These are phyloP conservation scores for Glycine latifolia DNA, from an alignment of 306 rosid species.

Conservation along the genomic window DNA sequence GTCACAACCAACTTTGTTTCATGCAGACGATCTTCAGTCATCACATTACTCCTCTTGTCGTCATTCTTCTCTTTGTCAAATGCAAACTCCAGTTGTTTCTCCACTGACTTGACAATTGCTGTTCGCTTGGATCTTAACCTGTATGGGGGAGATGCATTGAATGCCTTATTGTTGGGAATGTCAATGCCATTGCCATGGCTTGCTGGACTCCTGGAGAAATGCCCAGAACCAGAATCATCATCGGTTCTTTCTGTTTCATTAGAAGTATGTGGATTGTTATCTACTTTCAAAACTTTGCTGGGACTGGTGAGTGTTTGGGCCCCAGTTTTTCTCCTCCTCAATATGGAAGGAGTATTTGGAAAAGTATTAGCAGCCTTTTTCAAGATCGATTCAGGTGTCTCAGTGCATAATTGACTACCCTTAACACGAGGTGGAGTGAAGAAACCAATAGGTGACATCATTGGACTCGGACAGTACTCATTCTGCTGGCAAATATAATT, in stretches of 20 bases:
- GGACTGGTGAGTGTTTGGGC: conserved; percentile 52
- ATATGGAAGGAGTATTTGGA: conserved; percentile 94
- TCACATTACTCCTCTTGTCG: conserved; percentile 50
- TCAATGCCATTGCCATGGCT: conserved; percentile 52
- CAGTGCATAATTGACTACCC: conserved; percentile 55
- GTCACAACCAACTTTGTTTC: conserved; percentile 66
- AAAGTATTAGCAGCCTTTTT: conserved; percentile 85
- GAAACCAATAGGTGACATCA: conserved; percentile 66
- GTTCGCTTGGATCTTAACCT: conserved; percentile 84
- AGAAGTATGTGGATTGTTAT: conserved; percentile 53
- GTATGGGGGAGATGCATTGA: conserved; percentile 96
- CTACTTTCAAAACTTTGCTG: conserved; percentile 50
- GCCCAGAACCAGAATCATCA: conserved; percentile 53
- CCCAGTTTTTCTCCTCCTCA: conserved; percentile 73
- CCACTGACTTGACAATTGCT: conserved; percentile 81
- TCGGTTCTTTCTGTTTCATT: conserved; percentile 48
- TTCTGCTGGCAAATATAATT: conserved; percentile 55
- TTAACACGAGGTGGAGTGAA: conserved; percentile 88
- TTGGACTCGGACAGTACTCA: conserved; percentile 60
- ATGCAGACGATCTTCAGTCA: conserved; percentile 59
- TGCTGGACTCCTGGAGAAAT: conserved; percentile 59
- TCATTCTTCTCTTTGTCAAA: conserved; percentile 72
- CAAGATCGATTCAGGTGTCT: conserved; percentile 89
- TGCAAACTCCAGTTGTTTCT: conserved; percentile 87
- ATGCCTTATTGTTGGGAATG: conserved; percentile 62